Conservation (phyloP, 169 alveolate species). For the Plasmodium vivax region DNA sequence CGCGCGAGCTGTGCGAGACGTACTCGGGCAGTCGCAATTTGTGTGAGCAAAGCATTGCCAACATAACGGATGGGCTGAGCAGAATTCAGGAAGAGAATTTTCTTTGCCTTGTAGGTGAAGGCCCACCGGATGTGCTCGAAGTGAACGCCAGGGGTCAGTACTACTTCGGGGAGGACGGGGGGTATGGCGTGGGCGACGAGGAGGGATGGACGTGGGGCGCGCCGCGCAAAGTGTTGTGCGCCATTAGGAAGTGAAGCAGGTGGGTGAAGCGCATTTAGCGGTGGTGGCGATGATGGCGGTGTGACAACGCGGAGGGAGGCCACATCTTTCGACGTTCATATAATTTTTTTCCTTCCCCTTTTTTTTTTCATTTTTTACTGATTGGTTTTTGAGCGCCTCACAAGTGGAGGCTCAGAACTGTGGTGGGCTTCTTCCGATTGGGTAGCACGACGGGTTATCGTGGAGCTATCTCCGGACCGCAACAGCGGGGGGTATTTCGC, state of each 20-base stretch:
- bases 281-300: not conserved
- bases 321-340: not conserved
- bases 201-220: not conserved
- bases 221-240: not conserved
- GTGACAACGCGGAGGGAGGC: not conserved
- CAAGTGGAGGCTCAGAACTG: not conserved
- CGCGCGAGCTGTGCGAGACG: too few relatives aligned
- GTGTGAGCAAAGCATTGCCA: not conserved
- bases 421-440: not conserved
- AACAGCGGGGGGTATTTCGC: not conserved
- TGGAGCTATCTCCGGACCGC: not conserved
- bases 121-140: slow-evolving; percentile 20
- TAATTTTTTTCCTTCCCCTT: too few relatives aligned
- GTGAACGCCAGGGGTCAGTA: not conserved
- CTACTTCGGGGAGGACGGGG: not conserved
- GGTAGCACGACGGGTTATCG: not conserved
- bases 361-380: not conserved
- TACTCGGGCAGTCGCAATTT: not conserved
- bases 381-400: not conserved
- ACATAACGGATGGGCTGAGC: not conserved
- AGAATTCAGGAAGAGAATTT: slow-evolving; percentile 21
- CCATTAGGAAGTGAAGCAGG: not conserved
- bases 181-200: not conserved
- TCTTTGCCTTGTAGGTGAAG: slow-evolving; percentile 38
- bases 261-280: not conserved